phyloP scores from a whole-genome alignment of 345 rosid species.

The Capsella bursapastoris region DNA sequence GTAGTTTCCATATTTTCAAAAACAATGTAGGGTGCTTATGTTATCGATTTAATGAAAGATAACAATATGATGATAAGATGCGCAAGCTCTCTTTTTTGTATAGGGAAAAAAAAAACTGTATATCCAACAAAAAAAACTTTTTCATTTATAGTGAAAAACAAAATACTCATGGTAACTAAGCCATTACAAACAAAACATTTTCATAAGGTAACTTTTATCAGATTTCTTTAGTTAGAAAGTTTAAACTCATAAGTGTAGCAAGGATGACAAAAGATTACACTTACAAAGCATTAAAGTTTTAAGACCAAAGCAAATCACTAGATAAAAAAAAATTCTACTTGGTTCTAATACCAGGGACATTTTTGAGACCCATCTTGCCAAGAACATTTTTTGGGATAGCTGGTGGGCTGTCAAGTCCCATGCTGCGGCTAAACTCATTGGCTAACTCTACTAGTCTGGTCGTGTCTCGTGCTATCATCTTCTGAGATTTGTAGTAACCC shows the following conservation, averaged over 20 bases:
- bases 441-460: constrained; percentile 84
- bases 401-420: constrained; percentile 91
- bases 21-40: too few relatives aligned
- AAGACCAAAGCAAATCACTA: constrained; percentile 3
- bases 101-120: too few relatives aligned
- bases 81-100: too few relatives aligned
- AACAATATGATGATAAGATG: too few relatives aligned
- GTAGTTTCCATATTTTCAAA: not conserved
- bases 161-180: too few relatives aligned
- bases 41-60: too few relatives aligned
- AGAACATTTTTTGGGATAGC: constrained; percentile 73
- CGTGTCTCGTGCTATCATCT: constrained; percentile 76
- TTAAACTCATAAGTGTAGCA: not conserved
- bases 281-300: constrained; percentile 14
- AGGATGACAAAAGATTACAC: constrained; percentile 30
- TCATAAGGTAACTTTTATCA: not conserved
- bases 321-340: constrained; percentile 44
- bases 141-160: too few relatives aligned
- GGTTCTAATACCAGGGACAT: constrained; percentile 85
- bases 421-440: constrained; percentile 89
- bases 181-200: not conserved
- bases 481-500: constrained; percentile 91
- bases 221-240: constrained; percentile 3
- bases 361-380: constrained; percentile 93
- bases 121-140: too few relatives aligned